Percentiles rank a stretch among this genome's conserved stretches.
Evolutionary conservation across 768 basidiomycete genomes (phyloP).

Genomic region (Solioccasus polychromus): DNA sequence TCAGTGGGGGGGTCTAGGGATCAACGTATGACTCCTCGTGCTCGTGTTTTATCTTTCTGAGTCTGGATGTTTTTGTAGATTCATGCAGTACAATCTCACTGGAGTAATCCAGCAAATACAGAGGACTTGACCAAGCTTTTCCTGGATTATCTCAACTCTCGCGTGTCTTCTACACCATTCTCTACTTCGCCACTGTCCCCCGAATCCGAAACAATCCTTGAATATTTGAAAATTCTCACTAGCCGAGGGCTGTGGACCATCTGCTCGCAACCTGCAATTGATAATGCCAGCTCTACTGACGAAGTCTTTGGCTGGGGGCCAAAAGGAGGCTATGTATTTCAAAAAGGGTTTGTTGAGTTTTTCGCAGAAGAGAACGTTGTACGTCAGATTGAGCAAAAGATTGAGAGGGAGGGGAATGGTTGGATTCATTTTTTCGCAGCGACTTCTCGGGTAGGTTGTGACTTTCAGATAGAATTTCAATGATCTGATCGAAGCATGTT

Average conservation of each 20-base stretch:
- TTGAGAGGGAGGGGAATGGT: conserved; percentile 51
- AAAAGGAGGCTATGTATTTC: conserved; percentile 88
- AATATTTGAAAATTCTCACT: conserved; percentile 74
- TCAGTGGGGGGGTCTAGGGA: conserved; percentile 69
- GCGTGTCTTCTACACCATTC: conserved; percentile 80
- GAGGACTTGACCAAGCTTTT: conserved; percentile 79
- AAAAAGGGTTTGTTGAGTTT: conserved; percentile 97
- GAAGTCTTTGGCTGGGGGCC: conserved; percentile 92
- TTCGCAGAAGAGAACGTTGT: conserved; percentile 69
- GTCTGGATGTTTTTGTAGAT: conserved; percentile 40
- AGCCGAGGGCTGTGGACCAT: conserved; percentile 91
- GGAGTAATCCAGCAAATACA: conserved; percentile 63
- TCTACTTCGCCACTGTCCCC: conserved; percentile 75
- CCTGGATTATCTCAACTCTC: conserved; percentile 72
- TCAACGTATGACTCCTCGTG: conserved; percentile 43
- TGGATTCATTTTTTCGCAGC: conserved; percentile 87
- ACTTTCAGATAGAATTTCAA: neutral
- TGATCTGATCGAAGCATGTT: neutral
- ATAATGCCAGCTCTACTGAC: conserved; percentile 74
- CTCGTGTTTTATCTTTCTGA: neutral
- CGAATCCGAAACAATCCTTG: conserved; percentile 80
- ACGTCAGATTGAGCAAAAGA: conserved; percentile 54
- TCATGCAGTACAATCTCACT: conserved; percentile 59
- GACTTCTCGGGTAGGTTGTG: conserved; percentile 58
- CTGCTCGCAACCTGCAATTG: conserved; percentile 92